Evolutionary conservation across 257 asterid species (phyloP).

Genomic region (Avicennia marina): DNA sequence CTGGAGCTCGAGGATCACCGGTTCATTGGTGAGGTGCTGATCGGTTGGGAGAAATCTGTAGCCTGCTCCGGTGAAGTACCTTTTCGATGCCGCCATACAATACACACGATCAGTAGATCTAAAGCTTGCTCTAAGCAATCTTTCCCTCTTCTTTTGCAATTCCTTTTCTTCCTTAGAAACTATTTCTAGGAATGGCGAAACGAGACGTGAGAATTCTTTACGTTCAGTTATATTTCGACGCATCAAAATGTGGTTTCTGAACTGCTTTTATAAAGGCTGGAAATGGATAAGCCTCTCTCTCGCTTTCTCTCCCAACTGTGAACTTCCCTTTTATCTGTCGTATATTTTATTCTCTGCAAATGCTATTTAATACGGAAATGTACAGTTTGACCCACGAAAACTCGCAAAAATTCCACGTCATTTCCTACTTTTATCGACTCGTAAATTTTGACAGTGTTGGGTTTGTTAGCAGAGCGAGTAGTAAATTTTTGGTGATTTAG

Average conservation of each 20-base stretch:
- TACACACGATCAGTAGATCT: background rate
- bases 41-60: constrained; percentile 50
- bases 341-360: no score
- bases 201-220: background rate
- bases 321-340: no score
- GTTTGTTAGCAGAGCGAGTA: no score
- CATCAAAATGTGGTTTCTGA: constrained; percentile 21
- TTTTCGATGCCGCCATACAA: constrained; percentile 68
- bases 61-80: constrained; percentile 52
- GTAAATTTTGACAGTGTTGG: no score
- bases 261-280: constrained; percentile 47
- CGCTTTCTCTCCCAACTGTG: no score
- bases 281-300: constrained; percentile 68
- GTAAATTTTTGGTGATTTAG: no score
- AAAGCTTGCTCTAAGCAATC: no score
- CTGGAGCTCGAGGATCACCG: constrained; percentile 68
- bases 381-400: no score
- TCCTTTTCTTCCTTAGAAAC: no score
- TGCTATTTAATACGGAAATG: no score
- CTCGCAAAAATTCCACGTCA: no score
- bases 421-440: no score
- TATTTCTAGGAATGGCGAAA: background rate
- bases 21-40: constrained; percentile 20
- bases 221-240: constrained; percentile 7
- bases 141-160: background rate